phyloP scores from a whole-genome alignment of 768 basidiomycete species.

The Scleroderma citrinum region DNA sequence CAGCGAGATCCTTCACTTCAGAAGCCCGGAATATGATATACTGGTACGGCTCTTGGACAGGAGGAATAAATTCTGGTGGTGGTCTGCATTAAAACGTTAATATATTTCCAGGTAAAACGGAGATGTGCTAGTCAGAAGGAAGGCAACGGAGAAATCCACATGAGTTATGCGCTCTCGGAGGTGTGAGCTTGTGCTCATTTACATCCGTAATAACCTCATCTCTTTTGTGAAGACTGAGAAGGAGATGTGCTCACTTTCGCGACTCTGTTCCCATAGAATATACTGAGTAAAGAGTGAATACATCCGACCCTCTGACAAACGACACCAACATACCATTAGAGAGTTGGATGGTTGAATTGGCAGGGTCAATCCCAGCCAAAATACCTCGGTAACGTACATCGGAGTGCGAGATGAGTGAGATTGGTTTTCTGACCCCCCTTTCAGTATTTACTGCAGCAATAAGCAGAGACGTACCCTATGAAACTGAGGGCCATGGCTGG shows the following conservation, averaged over 20 bases:
- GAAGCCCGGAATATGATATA: conserved; percentile 91
- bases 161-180: conserved; percentile 40
- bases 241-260: conserved; percentile 51
- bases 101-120: not conserved
- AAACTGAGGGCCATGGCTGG: conserved; percentile 65
- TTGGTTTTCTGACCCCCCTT: conserved; percentile 60
- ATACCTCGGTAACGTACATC: conserved; percentile 89
- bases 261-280: conserved; percentile 88
- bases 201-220: conserved; percentile 39
- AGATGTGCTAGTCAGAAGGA: conserved; percentile 42
- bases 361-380: conserved; percentile 80
- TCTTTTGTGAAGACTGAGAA: conserved; percentile 4
- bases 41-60: conserved; percentile 76
- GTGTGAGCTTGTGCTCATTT: conserved; percentile 29
- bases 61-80: conserved; percentile 73
- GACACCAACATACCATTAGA: conserved; percentile 58
- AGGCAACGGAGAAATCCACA: conserved; percentile 66
- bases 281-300: conserved; percentile 32
- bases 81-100: conserved; percentile 43
- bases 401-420: conserved; percentile 85
- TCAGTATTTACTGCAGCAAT: conserved; percentile 1
- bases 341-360: conserved; percentile 80
- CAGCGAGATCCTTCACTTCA: conserved; percentile 84
- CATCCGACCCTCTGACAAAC: not conserved
- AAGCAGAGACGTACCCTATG: conserved; percentile 49